Base-by-base conservation (phyloP, 768 basidiomycete genomes). In the Agaricus sinodeliciosus region DNA sequence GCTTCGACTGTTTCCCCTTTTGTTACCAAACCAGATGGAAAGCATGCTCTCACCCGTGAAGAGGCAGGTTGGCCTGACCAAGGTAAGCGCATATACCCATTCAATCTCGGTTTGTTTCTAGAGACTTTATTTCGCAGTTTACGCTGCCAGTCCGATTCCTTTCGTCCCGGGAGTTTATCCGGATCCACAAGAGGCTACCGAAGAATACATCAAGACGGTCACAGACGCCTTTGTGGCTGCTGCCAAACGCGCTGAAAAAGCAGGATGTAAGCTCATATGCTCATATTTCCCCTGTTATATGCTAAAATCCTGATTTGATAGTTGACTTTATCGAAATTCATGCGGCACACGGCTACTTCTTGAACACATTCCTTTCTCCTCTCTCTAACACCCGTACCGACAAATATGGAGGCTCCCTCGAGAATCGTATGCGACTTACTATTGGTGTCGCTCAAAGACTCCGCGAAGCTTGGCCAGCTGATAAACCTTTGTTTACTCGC, bases 311-410 rank as follows among this genome's bases (percentile, higher is more conserved):
- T 45, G 22, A 36, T 9, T 18, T 51, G 57, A 15, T 41, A 83
- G 82, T 80, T 59, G 82, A 86, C 63, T 82, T 84, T 61, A 81
- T 87, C 34, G 86, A 90, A 62, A 58, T 90, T 15, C 87, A 90
- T 61, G 78, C 66, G 6, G 87, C 86, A 1, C 87, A 90, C 60
- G 86, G 72, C 28, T 85, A 85, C 61, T 76, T 87, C n/a, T 31
- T 84, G 1, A 78, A 82, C 63, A 60, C 70, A 19, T 93, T 91
- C 68, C 63, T 84, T 9, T 52, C 51, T 9, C 51, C 51, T 35
- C 51, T 52, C 15, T 52, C 51, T 27, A 52, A 52, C 25, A 13
- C 31, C 13, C 51, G 51, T 9, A 27, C 15, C 13, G 51, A 52
- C 26, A 52, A 36, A 2, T 52, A 43, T 22, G 51, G 51, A 18